Evolutionary conservation across 768 basidiomycete species (phyloP), one percentile per base, ranked within the genome.

Genomic region (Tulasnella sp.): DNA sequence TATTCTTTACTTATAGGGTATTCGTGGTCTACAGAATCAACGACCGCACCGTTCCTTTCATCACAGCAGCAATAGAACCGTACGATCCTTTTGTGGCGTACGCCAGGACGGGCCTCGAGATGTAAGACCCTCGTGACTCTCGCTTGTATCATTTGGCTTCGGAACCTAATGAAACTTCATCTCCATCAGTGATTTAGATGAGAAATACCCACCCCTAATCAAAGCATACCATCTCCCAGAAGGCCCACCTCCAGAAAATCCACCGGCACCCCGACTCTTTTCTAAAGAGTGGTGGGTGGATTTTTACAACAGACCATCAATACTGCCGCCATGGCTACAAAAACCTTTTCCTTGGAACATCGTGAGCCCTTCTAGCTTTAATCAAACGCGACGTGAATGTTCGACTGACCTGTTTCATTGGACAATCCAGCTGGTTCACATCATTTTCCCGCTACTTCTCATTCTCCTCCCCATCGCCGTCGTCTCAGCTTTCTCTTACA

Each of bases 1-100:
- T 60, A 21, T 43, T 21, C 2, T 3, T 52, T 24, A 43, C 43
- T 60, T 24, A 59, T n/a, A n/a, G n/a, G n/a, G n/a, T 2, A 4
- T 7, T 22, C 34, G 17, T 2, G 15, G 12, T 19, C 3, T 10
- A 2, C 41, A 66, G 65, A 11, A 62, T 66, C 10, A 65, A 69
- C 49, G 91, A 93, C 65, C 59, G 73, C 2, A 90, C 90, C 0
- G 91, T 94, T 1, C 87, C 92, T 0, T 93, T 86, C 66, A 72
- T 85, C 15, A 90, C 87, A 1, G 80, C 86, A 5, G 81, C 82
- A 7, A 84, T 91, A 30, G 84, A 87, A 60, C 69, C 73, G 0
- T 70, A 76, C 61, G 85, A 93, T 68, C 76, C 80, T 0, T 91
- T 90, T 67, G 71, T 73, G 11, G 75, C 79, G 12, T 72, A 79